These are phyloP conservation scores for Magnolia changhungtana DNA, from an alignment of 164 flowering plant genomes.

Conservation along the genomic window DNA sequence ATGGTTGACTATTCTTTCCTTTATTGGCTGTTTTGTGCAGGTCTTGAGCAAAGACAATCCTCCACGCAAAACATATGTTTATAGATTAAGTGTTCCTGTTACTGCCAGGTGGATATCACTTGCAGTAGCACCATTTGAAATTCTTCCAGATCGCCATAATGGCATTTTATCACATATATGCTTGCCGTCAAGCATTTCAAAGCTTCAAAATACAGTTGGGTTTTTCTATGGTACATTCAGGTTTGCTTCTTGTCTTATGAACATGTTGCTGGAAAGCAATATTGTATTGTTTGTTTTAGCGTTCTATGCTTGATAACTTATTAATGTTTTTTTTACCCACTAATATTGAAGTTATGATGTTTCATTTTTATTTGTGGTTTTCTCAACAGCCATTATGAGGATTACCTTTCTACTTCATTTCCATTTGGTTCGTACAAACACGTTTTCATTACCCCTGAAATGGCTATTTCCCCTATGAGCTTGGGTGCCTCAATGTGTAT, in stretches of 20 bases:
- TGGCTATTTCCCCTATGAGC: conserved; percentile 63
- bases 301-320: background rate
- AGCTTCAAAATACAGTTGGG: conserved; percentile 68
- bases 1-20: background rate
- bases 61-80: conserved; percentile 83
- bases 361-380: background rate
- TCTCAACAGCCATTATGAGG: conserved; percentile 74
- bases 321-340: background rate
- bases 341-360: background rate
- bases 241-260: conserved; percentile 27
- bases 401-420: conserved; percentile 72
- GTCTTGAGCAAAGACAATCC: conserved; percentile 86
- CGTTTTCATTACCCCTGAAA: conserved; percentile 84
- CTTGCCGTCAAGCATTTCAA: conserved; percentile 46
- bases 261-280: background rate
- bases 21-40: conserved; percentile 29
- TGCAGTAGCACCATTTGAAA: conserved; percentile 85
- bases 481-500: conserved; percentile 81
- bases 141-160: conserved; percentile 66
- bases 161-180: conserved; percentile 70
- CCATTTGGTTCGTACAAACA: conserved; percentile 98
- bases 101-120: conserved; percentile 78
- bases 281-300: background rate
- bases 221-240: conserved; percentile 85
- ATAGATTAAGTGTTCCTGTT: conserved; percentile 70